A percentile compares a stretch with the other conserved stretches of the same genome.
These are phyloP conservation scores for Vaccinium vitisidaea DNA, from an alignment of 148 eudicot species.

Conservation along the genomic window DNA sequence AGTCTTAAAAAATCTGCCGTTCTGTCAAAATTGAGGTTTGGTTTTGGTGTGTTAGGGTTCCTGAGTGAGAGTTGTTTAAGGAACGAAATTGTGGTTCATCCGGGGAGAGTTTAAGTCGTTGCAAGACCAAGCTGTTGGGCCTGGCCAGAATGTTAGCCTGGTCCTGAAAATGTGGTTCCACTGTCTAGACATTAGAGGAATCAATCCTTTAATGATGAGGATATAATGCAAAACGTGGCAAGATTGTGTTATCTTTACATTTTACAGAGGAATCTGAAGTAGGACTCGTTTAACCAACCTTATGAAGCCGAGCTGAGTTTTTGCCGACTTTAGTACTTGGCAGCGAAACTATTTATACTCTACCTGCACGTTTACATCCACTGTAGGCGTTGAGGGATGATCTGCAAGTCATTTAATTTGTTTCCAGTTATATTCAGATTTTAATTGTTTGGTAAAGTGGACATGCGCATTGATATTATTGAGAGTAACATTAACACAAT, in stretches of 20 bases:
- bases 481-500: neutral
- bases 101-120: neutral
- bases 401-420: neutral
- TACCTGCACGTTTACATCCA: neutral
- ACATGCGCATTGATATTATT: neutral
- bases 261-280: neutral
- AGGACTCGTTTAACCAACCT: neutral
- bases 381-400: neutral
- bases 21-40: neutral
- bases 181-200: neutral
- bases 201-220: neutral
- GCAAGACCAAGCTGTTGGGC: neutral
- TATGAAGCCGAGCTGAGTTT: neutral
- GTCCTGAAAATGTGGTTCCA: neutral
- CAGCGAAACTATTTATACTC: neutral
- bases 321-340: neutral
- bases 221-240: neutral
- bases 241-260: neutral
- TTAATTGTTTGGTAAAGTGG: conserved; percentile 1
- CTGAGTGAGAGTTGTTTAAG: neutral
- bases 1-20: neutral
- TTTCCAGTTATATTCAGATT: neutral
- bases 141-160: neutral
- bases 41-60: neutral
- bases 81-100: neutral